phyloP scores from a whole-genome alignment of 768 basidiomycete genomes.

The Pisolithus tinctorius region DNA sequence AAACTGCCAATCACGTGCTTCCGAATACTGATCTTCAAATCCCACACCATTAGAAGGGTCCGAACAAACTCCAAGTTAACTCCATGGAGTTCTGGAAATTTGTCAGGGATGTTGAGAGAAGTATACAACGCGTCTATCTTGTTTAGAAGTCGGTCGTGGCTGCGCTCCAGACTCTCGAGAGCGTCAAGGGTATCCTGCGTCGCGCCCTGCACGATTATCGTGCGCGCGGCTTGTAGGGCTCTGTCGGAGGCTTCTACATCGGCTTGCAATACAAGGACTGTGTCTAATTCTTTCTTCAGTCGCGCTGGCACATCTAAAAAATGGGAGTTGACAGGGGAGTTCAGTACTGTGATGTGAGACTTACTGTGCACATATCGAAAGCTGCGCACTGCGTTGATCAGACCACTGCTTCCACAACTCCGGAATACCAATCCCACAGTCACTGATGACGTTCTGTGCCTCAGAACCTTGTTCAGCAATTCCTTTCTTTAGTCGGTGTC shows the following conservation, averaged over 20 bases:
- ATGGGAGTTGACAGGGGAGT: background rate
- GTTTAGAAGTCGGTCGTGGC: slow-evolving; percentile 13
- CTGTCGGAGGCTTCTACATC: slow-evolving; percentile 19
- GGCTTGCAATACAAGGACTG: slow-evolving; percentile 25
- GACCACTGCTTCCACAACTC: slow-evolving; percentile 3
- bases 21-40: slow-evolving; percentile 35
- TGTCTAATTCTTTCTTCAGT: slow-evolving; percentile 25
- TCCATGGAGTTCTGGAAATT: slow-evolving; percentile 28
- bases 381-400: background rate
- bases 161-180: slow-evolving; percentile 15
- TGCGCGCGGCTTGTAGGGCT: slow-evolving; percentile 10
- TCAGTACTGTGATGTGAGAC: background rate
- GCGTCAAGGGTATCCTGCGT: slow-evolving; percentile 4
- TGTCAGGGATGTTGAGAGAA: slow-evolving; percentile 27
- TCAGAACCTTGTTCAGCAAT: slow-evolving; percentile 7
- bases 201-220: slow-evolving; percentile 1
- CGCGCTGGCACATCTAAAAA: slow-evolving; percentile 21
- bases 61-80: slow-evolving; percentile 24
- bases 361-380: slow-evolving; percentile 4
- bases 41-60: slow-evolving; percentile 27
- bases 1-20: slow-evolving; percentile 29
- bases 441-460: background rate
- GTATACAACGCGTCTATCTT: slow-evolving; percentile 28
- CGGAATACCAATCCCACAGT: background rate
- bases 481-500: slow-evolving; percentile 12